phyloP scores from a whole-genome alignment of 140 eudicot genomes.

The Erigeron philadelphicus region DNA sequence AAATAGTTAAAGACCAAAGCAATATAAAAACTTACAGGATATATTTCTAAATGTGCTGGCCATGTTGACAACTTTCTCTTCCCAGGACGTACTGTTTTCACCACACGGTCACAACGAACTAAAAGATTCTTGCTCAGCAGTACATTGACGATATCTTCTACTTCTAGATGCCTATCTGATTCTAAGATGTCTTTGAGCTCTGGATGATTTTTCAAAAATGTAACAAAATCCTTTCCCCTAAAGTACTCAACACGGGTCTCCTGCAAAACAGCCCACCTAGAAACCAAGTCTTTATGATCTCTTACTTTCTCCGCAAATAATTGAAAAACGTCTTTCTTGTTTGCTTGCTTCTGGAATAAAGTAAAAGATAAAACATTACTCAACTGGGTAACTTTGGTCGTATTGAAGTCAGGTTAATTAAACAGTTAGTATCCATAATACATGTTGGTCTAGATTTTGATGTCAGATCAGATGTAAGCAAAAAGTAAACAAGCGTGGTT shows the following conservation, averaged over 20 bases:
- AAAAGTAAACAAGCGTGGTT: constrained; percentile 5
- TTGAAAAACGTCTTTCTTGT: constrained; percentile 80
- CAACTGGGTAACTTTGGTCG: too few relatives aligned
- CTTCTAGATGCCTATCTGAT: constrained; percentile 69
- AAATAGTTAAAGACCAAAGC: background rate
- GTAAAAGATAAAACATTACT: background rate
- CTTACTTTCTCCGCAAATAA: constrained; percentile 94
- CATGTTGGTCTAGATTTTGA: constrained; percentile 9
- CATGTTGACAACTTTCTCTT: constrained; percentile 89
- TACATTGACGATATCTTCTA: constrained; percentile 72
- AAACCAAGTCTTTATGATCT: constrained; percentile 87
- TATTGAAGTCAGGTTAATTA: background rate
- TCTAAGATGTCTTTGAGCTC: constrained; percentile 84
- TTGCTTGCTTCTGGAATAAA: constrained; percentile 71
- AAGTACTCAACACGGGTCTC: constrained; percentile 99
- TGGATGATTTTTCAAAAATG: constrained; percentile 76
- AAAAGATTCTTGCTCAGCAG: constrained; percentile 75
- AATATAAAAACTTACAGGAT: constrained; percentile 51
- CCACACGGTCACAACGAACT: constrained; percentile 95
- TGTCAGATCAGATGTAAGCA: background rate
- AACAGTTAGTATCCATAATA: constrained; percentile 1
- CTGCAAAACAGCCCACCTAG: constrained; percentile 98
- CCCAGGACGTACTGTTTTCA: constrained; percentile 96
- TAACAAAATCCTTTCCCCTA: constrained; percentile 88
- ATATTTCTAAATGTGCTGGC: constrained; percentile 97